Base-by-base conservation (phyloP, 2,329 filamentous ascomycete genomes). In the Rhynchosporium secalis region DNA sequence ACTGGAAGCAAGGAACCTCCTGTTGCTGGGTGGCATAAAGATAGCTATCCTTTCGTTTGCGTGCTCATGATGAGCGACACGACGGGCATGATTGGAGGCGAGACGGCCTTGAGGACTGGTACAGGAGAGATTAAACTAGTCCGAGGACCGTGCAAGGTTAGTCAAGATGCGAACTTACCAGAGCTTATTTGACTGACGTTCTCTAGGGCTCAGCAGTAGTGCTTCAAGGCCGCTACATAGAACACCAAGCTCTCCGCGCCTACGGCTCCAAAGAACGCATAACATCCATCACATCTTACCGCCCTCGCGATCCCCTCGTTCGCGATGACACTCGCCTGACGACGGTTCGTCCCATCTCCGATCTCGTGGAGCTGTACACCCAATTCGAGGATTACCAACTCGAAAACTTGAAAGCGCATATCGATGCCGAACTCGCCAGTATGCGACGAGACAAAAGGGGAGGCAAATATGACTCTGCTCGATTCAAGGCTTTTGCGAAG, bases 21-120 rank as follows among this genome's bases (percentile, higher is more conserved):
- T n/a, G 54, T 56, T 10, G 47, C 13, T n/a, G 54, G 54, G 2
- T 56, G 54, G 54, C 54, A 56, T 13, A 41, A 45, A 33, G 54
- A 56, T n/a, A 45, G 41, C 54, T 56, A 56, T 33, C 54, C 40
- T 13, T 56, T 43, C 15, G 54, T 45, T 10, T 56, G 54, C 12
- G 40, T 56, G 10, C 54, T 56, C 41, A 56, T 56, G 54, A 41
- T 56, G 40, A 56, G 54, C 20, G 54, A 56, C 46, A 46, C 40
- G 3, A 46, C 54, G 4, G 36, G 41, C 2, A 56, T 56, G 40
- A 46, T 45, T 4, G 40, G 40, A 13, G 54, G 54, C 26, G 38
- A 56, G 20, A 56, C 54, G 10, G 38, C 41, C 3, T 46, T 56
- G 54, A 45, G 40, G 9, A 56, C 36, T 31, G 54, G 54, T 1